Percentiles rank a stretch among this genome's conserved stretches.
phyloP scores from a whole-genome alignment of 1,284 basidiomycete species.

The Cutaneotrichosporon cyanovorans region DNA sequence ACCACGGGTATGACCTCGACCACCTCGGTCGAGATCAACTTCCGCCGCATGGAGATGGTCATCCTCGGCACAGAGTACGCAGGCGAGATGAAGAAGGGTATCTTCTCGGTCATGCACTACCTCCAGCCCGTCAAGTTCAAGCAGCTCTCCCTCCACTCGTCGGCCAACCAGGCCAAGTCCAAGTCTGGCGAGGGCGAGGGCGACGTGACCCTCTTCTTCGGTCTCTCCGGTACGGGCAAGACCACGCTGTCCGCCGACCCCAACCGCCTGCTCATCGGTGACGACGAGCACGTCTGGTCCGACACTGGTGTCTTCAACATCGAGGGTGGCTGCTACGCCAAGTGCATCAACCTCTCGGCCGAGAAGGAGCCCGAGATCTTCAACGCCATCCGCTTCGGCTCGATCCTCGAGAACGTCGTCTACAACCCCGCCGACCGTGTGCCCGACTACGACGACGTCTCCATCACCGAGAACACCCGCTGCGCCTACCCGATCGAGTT shows the following conservation, averaged over 20 bases:
- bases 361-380: constrained; percentile 97
- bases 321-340: constrained; percentile 98
- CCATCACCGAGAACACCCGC: constrained; percentile 98
- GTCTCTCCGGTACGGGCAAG: constrained; percentile 97
- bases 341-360: constrained; percentile 90
- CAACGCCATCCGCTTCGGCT: constrained; percentile 89
- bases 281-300: constrained; percentile 98
- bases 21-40: constrained; percentile 99
- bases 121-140: constrained; percentile 40
- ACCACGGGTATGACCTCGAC: constrained; percentile 99
- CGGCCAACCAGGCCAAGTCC: constrained; percentile 47
- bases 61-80: constrained; percentile 99
- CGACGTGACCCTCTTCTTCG: constrained; percentile 54
- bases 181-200: constrained; percentile 44
- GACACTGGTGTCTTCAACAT: constrained; percentile 99
- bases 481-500: constrained; percentile 96
- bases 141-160: constrained; percentile 72
- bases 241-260: constrained; percentile 94
- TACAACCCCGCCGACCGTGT: constrained; percentile 81
- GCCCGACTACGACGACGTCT: constrained; percentile 93
- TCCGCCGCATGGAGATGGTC: constrained; percentile 99
- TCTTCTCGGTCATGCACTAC: constrained; percentile 99
- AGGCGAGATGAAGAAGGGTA: constrained; percentile 99
- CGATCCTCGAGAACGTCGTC: constrained; percentile 98
- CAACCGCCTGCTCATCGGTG: constrained; percentile 81